Conservation (phyloP, 148 eudicot genomes). For the Fallopia convolvulus region DNA sequence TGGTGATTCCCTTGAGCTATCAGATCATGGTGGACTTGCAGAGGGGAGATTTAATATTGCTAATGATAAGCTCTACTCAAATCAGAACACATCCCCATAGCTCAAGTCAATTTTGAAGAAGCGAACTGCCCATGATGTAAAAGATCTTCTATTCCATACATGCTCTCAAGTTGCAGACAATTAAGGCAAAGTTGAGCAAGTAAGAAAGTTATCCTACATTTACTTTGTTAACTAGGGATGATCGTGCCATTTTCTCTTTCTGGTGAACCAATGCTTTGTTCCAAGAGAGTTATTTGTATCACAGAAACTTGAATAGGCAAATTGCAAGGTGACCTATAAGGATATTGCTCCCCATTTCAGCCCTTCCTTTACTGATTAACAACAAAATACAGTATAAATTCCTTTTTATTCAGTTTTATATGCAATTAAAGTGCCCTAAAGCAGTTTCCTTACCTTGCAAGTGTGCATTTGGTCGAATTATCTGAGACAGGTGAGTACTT, state of each 20-base stretch:
- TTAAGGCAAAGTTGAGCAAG: conserved; percentile 96
- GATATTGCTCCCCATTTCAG: background rate
- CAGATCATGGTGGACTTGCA: conserved; percentile 43
- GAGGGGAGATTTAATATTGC: conserved; percentile 78
- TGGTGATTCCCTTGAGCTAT: conserved; percentile 43
- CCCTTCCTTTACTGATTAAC: background rate
- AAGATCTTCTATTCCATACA: conserved; percentile 87
- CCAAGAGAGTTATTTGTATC: background rate
- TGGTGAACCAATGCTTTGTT: no score
- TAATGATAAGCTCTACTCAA: conserved; percentile 84
- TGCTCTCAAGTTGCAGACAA: conserved; percentile 79
- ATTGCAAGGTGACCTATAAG: background rate
- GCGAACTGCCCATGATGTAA: conserved; percentile 75
- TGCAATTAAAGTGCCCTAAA: background rate
- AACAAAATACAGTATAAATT: background rate
- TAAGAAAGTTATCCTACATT: conserved; percentile 19
- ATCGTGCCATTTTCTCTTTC: no score
- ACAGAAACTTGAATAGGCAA: background rate
- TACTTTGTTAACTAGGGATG: background rate
- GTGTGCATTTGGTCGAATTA: conserved; percentile 96
- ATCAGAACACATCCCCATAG: conserved; percentile 80
- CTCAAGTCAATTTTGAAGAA: conserved; percentile 78
- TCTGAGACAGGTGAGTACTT: conserved; percentile 67
- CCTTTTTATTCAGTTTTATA: background rate
- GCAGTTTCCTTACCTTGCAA: conserved; percentile 11